Conservation (phyloP, 1,139 yeast genomes). For the Magnusiomyces fungicola region DNA sequence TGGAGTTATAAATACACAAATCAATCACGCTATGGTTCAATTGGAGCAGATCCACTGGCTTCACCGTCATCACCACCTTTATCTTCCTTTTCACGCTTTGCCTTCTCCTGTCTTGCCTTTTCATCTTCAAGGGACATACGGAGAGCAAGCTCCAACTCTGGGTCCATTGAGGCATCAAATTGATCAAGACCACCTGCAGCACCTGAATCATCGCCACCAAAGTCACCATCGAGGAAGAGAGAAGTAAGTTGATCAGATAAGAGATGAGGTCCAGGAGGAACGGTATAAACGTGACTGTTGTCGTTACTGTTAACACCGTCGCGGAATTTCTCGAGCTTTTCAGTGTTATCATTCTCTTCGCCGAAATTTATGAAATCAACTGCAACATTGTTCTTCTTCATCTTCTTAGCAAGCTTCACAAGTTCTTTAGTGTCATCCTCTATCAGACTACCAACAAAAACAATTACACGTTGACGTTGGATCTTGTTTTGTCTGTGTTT, state of each 20-base stretch:
- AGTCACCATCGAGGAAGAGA: conserved; percentile 62
- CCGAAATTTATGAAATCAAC: conserved; percentile 90
- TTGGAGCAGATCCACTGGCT: not conserved
- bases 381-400: conserved; percentile 90
- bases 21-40: no score
- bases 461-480: conserved; percentile 84
- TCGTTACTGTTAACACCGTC: conserved; percentile 71
- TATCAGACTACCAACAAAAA: conserved; percentile 86
- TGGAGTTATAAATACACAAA: no score
- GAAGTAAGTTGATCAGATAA: conserved; percentile 67
- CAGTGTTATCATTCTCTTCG: conserved; percentile 70
- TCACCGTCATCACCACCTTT: not conserved
- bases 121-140: conserved; percentile 81
- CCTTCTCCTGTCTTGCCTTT: conserved; percentile 63
- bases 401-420: conserved; percentile 78
- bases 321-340: conserved; percentile 73
- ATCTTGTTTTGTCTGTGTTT: conserved; percentile 94
- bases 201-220: conserved; percentile 38
- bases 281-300: conserved; percentile 74
- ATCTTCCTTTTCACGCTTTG: conserved; percentile 26
- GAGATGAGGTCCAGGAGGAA: conserved; percentile 81
- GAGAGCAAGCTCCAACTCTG: conserved; percentile 92
- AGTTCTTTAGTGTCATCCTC: conserved; percentile 62
- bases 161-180: conserved; percentile 51
- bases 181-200: conserved; percentile 34